Evolutionary conservation across 78 protist genomes (phyloP), one percentile per base, ranked within the genome.

Genomic region (Diacronema lutheri): DNA sequence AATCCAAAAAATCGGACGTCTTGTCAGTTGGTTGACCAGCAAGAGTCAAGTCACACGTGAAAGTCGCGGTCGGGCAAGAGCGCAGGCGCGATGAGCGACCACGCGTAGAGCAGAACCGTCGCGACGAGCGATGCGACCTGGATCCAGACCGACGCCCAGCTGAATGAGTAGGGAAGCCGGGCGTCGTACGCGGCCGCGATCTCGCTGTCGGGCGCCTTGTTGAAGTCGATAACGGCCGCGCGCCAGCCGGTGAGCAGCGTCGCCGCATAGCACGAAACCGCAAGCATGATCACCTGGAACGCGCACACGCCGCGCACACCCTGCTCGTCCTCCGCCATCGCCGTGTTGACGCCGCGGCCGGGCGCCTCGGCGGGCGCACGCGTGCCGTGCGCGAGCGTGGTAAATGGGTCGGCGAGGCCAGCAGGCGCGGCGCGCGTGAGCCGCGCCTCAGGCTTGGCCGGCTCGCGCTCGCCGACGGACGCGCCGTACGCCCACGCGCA

Each of bases 61-160:
- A 65, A 88, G 40, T 88, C 88, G 57, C 88, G 76, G 58, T 88
- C 79, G 21, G 88, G 68, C 50, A 88, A 31, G 29, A 69, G 23
- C 25, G 73, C 10, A 0, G 91, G 91, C 0, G 91, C 88, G 10
- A 88, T 41, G 25, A 86, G 57, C 55, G 86, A 21, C 91, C 91
- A 88, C 37, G 12, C 23, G 79, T 83, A 88, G 13, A 88, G 79
- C 33, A 9, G 0, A 5, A 31, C 4, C 12, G 62, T 78, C 33
- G 21, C 4, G 23, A 11, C 62, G n/a, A 57, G 6, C 25, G 23
- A 12, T 4, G n/a, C 62, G n/a, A 57, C 62, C 62, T 57, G 62
- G 62, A 57, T 21, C 62, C 62, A 57, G 23, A 57, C 62, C 25
- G 23, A 12, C n/a, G 25, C 62, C 62, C 62, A 57, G 16, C 16